Evolutionary conservation across 768 basidiomycete species (phyloP), one percentile per base, ranked within the genome.

Genomic region (Boletellus ananiceps): DNA sequence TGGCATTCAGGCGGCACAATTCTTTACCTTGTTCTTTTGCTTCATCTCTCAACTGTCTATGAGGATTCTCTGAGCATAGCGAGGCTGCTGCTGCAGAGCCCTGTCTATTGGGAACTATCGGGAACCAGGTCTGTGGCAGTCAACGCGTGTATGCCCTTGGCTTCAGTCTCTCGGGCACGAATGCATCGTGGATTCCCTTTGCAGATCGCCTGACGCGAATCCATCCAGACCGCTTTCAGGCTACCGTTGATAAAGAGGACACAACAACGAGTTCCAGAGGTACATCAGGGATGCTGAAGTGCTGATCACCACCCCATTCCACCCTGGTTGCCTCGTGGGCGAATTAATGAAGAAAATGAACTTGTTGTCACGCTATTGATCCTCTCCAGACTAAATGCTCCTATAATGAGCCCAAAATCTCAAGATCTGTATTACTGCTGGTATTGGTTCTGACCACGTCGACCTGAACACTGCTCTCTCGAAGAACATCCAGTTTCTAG

Each of bases 391-490:
- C 29, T 27, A 3, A 54, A 27, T n/a, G n/a, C n/a, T n/a, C n/a
- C 31, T 25, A 9, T 9, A 31, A 14, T 47, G 88, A 79, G 89
- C 92, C 14, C 85, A 86, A 69, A 92, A 93, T 59, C 81, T 95
- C 50, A 93, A 92, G 70, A 61, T 93, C 46, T 88, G 86, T 61
- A 79, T 94, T 61, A 94, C 92, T 34, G 92, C 91, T 50, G 89
- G 87, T 64, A 89, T 92, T 40, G 87, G 91, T 6, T 90, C 86
- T 16, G 92, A 93, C 70, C 89, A 87, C 71, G 82, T 93, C 56
- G 91, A 93, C 65, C 77, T 93, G 52, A 84, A 93, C 66, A 86
- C 89, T 13, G 86, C 88, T 15, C 91, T 89, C 51, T 81, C 88
- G 62, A 74, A 79, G 60, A 80, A 78, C 51, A 82, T 93, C 59